Evolutionary conservation across 2,329 filamentous ascomycete species (phyloP), one percentile per base, ranked within the genome.

Genomic region (Conoideocrella luteorostrata): DNA sequence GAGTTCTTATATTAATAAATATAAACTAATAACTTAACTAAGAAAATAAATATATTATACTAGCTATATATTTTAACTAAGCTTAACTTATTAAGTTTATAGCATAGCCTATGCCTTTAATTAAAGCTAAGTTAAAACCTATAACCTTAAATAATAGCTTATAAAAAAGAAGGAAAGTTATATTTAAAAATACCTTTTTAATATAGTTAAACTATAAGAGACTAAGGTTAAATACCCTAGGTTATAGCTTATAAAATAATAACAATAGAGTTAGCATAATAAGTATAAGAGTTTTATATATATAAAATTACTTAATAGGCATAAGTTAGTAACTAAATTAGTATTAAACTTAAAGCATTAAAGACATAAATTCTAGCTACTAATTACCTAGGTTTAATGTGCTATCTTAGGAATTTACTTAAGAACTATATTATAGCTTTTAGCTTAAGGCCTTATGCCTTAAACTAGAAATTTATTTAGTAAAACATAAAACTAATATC

Each of bases 391-490:
- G 7, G 2, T 32, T 28, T 28, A 23, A 39, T 13, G 5, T 9
- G 35, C 30, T 32, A 23, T 35, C 30, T 28, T 32, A 18, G 21
- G 28, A 21, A 44, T 34, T 11, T 12, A 39, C 15, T 7, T 13
- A 28, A 17, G 35, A 28, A 39, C 28, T 44, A 15, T 35, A 35
- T 44, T 28, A 35, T 35, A 44, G 42, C 35, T 44, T 35, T 20
- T 35, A 35, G 17, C 35, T 44, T 33, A 21, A 13, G 15, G 26
- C 34, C 21, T 11, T 35, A 2, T 23, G 12, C n/a, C 22, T 15
- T 12, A 18, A 17, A 20, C 21, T 18, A 21, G 30, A 35, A 15
- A n/a, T 22, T 37, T 18, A 23, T 17, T 26, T 13, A 2, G 38
- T 22, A 28, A 29, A 23, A 13, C 12, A 10, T 23, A 17, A 38